Evolutionary conservation across 257 asterid genomes (phyloP), one percentile per base, ranked within the genome.

Genomic region (Henckelia pumila): DNA sequence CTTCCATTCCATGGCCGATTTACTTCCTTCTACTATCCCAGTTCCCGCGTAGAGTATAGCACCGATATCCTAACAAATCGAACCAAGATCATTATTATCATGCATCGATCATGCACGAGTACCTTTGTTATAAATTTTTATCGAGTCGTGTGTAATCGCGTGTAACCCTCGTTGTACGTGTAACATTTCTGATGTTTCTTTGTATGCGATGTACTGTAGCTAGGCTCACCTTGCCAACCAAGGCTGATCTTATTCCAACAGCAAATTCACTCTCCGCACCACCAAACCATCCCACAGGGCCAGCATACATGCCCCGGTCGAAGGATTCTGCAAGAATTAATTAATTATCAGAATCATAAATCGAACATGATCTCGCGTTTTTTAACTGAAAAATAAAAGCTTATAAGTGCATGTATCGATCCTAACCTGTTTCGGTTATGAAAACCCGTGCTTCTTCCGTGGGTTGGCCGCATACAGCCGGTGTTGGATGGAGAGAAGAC

Each of bases 221-320:
- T 67, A 66, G 52, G 6, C 91, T 76, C 63, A 91, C 99, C 90
- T 83, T 88, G 67, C 87, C 95, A 56, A 94, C 89, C 80, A 94
- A 84, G 73, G 99, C 95, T 19, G 99, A 91, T 73, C 99, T 79
- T 73, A 94, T 94, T 83, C 99, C 99, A 61, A 94, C 99, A 30
- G 97, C 86, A 80, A 94, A 94, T 78, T 94, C 97, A 50, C 99
- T 94, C 82, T 85, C 95, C 58, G 80, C 87, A 60, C 99, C 97
- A 58, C 99, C 96, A 71, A 94, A 94, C 94, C 93, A 94, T 49
- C 99, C 99, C 62, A 94, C 93, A 24, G 99, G 99, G 61, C 96
- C 99, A 64, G 99, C 99, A 75, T 94, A 94, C 96, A 94, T 79
- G 78, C 99, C 99, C 65, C 99, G 88, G 78, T 94, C 99, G 68